Evolutionary conservation across 2,329 filamentous ascomycete species (phyloP), one percentile per base, ranked within the genome.

Genomic region (Gnomoniopsis sp.): DNA sequence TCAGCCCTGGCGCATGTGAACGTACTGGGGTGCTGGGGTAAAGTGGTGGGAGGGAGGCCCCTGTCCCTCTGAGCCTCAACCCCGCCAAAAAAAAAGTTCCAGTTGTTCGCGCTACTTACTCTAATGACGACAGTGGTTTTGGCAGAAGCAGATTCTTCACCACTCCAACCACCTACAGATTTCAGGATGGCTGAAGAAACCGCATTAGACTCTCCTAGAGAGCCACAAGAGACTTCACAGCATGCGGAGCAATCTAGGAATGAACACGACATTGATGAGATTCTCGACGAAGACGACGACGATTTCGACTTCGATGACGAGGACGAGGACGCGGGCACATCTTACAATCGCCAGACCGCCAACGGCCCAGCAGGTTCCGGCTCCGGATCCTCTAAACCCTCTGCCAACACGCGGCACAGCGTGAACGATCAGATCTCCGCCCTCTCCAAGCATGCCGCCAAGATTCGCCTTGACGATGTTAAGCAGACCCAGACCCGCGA

Each of bases 341-440:
- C 88, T 8, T 95, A 95, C 79, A 96, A 96, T 72, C 88, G 92
- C 62, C 91, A 96, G 71, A 69, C 62, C 53, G 60, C 65, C 66
- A 67, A 71, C 19, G 74, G 71, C 36, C 55, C 77, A 75, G 44
- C 60, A 34, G 59, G 55, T 62, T 79, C 84, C 50, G 81, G 85
- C 57, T 88, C 88, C 2, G 26, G 26, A 4, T 85, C 86, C 58
- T 96, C 95, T 69, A 90, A 88, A 68, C 90, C 91, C 7, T 83
- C 83, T 0, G 86, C 90, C 49, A 96, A 96, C 73, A 93, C 90
- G 1, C 82, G 84, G 62, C 84, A 90, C 23, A 88, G 86, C 23
- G 82, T 96, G 55, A 91, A 96, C 71, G 93, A 97, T 69, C 91
- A 97, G 67, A 88, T 96, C 55, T 87, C 88, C 4, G 88, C 87